Evolutionary conservation across 1,284 basidiomycete genomes (phyloP).

Genomic region (Phellopilus nigrolimitatus): DNA sequence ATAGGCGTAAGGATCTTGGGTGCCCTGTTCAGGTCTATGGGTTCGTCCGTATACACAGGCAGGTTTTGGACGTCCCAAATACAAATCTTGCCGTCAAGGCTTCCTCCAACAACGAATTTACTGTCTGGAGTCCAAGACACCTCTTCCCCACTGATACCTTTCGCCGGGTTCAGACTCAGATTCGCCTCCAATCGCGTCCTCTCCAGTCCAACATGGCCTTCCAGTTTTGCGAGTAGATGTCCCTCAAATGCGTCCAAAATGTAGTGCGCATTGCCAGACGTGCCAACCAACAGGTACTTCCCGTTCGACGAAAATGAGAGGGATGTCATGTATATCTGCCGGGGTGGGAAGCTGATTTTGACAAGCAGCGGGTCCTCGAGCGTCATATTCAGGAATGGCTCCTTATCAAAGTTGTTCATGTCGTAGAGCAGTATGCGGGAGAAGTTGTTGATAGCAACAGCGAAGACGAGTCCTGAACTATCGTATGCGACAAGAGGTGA

Average conservation of each 20-base stretch:
- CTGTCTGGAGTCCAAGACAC: conserved; percentile 91
- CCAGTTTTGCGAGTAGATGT: conserved; percentile 74
- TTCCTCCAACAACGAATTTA: conserved; percentile 79
- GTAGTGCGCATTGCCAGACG: conserved; percentile 90
- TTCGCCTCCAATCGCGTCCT: conserved; percentile 51
- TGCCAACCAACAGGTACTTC: conserved; percentile 87
- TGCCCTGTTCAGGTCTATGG: conserved; percentile 47
- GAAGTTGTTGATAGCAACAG: conserved; percentile 85
- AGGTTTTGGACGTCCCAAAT: conserved; percentile 78
- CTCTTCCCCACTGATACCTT: conserved; percentile 85
- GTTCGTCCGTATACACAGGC: conserved; percentile 39
- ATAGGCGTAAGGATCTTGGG: conserved; percentile 55
- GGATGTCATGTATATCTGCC: conserved; percentile 89
- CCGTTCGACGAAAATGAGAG: conserved; percentile 88
- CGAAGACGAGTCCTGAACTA: conserved; percentile 85
- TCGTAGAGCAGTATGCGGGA: conserved; percentile 87
- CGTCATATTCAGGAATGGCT: conserved; percentile 80
- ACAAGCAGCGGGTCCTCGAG: conserved; percentile 78
- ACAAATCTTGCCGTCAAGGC: conserved; percentile 73
- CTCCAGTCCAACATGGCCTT: conserved; percentile 78
- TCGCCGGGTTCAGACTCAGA: conserved; percentile 61
- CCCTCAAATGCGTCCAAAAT: conserved; percentile 88
- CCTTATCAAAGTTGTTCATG: conserved; percentile 83
- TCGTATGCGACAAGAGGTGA: conserved; percentile 90
- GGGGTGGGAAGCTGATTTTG: conserved; percentile 74